phyloP scores from a whole-genome alignment of 2,329 filamentous ascomycete genomes.

The Capronia americana region DNA sequence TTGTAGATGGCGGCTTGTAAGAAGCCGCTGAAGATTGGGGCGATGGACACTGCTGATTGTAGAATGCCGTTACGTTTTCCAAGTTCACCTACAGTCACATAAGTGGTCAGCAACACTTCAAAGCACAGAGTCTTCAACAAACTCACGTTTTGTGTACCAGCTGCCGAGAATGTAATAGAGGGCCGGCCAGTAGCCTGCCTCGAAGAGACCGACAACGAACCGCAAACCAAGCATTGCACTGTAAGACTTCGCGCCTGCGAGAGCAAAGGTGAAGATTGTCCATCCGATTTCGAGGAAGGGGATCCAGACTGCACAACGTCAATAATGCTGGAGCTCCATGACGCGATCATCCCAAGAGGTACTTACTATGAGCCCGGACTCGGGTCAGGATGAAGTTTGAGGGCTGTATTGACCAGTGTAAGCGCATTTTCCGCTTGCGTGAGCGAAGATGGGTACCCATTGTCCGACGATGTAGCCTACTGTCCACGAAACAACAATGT shows the following conservation, averaged over 20 bases:
- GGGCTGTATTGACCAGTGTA: conserved; percentile 22
- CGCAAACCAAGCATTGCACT: conserved; percentile 26
- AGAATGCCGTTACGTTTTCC: conserved; percentile 34
- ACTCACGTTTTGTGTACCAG: conserved; percentile 34
- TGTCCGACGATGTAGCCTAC: conserved; percentile 50
- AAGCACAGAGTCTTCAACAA: not conserved
- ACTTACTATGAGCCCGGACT: conserved; percentile 33
- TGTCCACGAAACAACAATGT: conserved; percentile 40
- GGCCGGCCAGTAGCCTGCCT: conserved; percentile 39
- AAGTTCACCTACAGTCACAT: conserved; percentile 40
- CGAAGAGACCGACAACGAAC: conserved; percentile 31
- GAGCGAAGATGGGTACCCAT: conserved; percentile 51
- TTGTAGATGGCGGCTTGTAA: conserved; percentile 62
- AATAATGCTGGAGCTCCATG: conserved; percentile 46
- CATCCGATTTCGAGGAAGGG: conserved; percentile 33
- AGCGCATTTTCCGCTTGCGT: conserved; percentile 36
- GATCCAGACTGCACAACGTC: conserved; percentile 51
- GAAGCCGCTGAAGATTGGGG: conserved; percentile 51
- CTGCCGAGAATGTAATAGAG: conserved; percentile 31
- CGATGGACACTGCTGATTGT: conserved; percentile 33
- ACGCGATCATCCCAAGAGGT: conserved; percentile 43
- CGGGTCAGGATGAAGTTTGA: conserved; percentile 35
- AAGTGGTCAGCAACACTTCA: conserved; percentile 5
- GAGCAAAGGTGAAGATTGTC: conserved; percentile 32
- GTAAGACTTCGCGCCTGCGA: conserved; percentile 29